Percentiles rank a stretch among this genome's conserved stretches.
phyloP scores from a whole-genome alignment of 2,329 filamentous ascomycete species.

The Fusarium mexicanum region DNA sequence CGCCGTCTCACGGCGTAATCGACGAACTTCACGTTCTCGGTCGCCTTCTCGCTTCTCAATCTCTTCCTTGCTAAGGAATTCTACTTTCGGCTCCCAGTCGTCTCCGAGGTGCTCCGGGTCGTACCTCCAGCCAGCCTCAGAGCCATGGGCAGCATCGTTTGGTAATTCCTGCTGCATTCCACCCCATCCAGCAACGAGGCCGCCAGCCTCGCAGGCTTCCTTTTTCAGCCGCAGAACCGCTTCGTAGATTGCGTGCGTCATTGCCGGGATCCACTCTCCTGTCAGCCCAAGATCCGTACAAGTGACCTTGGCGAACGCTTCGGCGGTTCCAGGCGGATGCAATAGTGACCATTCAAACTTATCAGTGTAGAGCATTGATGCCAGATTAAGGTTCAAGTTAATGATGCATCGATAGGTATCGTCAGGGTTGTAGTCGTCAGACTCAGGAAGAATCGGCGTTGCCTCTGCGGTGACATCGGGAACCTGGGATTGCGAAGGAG shows the following conservation, averaged over 20 bases:
- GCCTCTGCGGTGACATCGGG: constrained; percentile 75
- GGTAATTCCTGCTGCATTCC: constrained; percentile 73
- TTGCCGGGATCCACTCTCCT: constrained; percentile 92
- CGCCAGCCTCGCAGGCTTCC: constrained; percentile 92
- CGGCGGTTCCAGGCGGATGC: constrained; percentile 89
- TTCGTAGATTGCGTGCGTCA: constrained; percentile 97
- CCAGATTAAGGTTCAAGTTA: constrained; percentile 88
- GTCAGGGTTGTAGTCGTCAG: constrained; percentile 85
- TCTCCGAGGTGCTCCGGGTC: constrained; percentile 89
- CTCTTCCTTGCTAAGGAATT: constrained; percentile 88
- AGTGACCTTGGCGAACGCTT: constrained; percentile 90
- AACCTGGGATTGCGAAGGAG: constrained; percentile 57
- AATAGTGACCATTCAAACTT: constrained; percentile 98
- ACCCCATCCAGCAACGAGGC: constrained; percentile 79
- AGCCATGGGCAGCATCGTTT: constrained; percentile 86
- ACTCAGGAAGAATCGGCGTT: constrained; percentile 66
- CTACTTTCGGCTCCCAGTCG: constrained; percentile 85
- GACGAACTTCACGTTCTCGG: constrained; percentile 87
- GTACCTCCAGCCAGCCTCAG: constrained; percentile 91
- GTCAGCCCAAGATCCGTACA: constrained; percentile 90
- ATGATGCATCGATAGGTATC: constrained; percentile 96
- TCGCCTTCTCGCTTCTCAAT: constrained; percentile 98
- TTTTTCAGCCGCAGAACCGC: constrained; percentile 93
- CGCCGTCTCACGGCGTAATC: constrained; percentile 89
- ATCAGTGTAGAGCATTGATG: constrained; percentile 92